phyloP scores from a whole-genome alignment of 768 basidiomycete genomes.

The Symmetrospora coprosmae region DNA sequence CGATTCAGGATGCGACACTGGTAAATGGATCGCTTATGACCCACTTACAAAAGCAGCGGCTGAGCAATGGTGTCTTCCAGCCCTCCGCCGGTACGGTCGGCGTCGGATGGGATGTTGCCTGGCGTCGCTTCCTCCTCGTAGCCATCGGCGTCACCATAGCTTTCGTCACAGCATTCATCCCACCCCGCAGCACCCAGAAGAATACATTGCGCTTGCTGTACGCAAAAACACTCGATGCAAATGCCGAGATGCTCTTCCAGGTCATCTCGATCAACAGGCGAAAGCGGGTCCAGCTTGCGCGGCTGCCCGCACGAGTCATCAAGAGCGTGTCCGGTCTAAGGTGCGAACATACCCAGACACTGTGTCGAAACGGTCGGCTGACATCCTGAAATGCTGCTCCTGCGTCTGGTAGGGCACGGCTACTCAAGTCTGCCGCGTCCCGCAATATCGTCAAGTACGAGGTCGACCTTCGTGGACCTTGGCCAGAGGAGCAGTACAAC shows the following conservation, averaged over 20 bases:
- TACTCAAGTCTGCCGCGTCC: slow-evolving; percentile 16
- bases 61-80: no score
- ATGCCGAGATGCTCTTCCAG: slow-evolving; percentile 22
- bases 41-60: no score
- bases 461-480: slow-evolving; percentile 23
- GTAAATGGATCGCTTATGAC: no score
- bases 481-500: slow-evolving; percentile 23
- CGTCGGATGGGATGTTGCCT: slow-evolving; percentile 26
- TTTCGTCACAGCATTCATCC: slow-evolving; percentile 21
- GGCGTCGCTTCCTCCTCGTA: slow-evolving; percentile 25
- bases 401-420: background rate
- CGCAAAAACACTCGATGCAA: slow-evolving; percentile 20
- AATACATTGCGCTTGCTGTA: slow-evolving; percentile 26
- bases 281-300: slow-evolving; percentile 16
- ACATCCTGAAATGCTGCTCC: background rate
- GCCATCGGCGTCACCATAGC: slow-evolving; percentile 27
- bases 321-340: slow-evolving; percentile 21
- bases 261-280: slow-evolving; percentile 22
- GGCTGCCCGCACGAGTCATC: slow-evolving; percentile 24
- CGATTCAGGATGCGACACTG: background rate
- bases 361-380: background rate
- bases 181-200: slow-evolving; percentile 19
- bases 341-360: background rate
- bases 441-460: slow-evolving; percentile 26
- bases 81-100: slow-evolving; percentile 20